These are phyloP conservation scores for Scheffersomyces insectosa DNA, from an alignment of 1,139 yeast species.

Conservation along the genomic window DNA sequence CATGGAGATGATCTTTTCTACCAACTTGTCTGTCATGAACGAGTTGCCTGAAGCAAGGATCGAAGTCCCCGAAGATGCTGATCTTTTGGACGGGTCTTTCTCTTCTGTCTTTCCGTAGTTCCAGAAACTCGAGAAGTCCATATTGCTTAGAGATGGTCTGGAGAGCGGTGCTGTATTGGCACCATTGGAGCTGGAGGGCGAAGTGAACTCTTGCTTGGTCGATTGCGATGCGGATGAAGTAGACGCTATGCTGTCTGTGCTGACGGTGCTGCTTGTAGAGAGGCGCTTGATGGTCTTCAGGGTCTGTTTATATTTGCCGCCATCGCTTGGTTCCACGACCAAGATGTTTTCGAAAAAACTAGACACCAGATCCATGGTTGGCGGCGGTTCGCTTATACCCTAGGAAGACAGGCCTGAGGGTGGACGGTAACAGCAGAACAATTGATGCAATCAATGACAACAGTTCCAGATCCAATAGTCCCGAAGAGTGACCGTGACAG, in stretches of 20 bases:
- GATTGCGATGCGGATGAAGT: background rate
- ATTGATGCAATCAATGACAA: no score
- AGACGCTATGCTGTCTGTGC: no score
- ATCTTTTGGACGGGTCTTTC: background rate
- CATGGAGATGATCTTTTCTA: slow-evolving; percentile 69
- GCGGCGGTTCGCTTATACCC: no score
- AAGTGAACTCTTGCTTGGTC: background rate
- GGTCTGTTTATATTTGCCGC: background rate
- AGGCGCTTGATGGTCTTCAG: background rate
- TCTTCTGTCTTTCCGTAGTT: slow-evolving; percentile 4
- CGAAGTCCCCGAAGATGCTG: background rate
- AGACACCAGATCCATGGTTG: slow-evolving; percentile 22
- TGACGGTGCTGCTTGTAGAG: background rate
- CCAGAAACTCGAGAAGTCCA: slow-evolving; percentile 13
- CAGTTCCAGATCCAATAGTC: no score
- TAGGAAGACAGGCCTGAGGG: no score
- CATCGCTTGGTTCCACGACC: slow-evolving; percentile 13
- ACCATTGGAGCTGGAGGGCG: slow-evolving; percentile 3
- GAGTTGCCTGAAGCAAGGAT: slow-evolving; percentile 12
- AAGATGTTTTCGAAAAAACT: slow-evolving; percentile 22
- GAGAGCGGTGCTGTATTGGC: background rate
- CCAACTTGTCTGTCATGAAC: slow-evolving; percentile 63
- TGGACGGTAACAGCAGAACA: no score
- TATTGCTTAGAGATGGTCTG: background rate
- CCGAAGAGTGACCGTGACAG: no score